A percentile compares a stretch with the other conserved stretches of the same genome.
Evolutionary conservation across 805 yeast genomes (phyloP).

Genomic region (Lachancea nothofagi): DNA sequence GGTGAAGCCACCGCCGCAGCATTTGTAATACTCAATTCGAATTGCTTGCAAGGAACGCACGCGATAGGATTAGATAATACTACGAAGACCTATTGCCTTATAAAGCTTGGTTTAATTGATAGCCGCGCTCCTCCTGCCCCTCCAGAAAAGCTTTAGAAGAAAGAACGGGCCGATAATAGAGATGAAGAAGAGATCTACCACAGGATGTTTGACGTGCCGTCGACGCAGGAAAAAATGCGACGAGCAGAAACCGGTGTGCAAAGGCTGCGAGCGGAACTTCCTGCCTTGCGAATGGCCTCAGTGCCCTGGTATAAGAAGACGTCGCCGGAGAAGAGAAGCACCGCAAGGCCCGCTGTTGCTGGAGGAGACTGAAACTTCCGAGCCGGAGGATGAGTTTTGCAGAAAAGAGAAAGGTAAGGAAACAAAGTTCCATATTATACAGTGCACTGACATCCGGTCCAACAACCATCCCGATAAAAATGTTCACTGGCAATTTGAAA

Average conservation of each 20-base stretch:
- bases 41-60: too few species aligned
- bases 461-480: too few species aligned
- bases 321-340: not conserved
- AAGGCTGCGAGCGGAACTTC: slow-evolving; percentile 58
- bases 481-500: not conserved
- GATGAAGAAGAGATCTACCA: slow-evolving; percentile 47
- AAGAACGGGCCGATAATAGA: too few species aligned
- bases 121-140: too few species aligned
- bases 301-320: slow-evolving; percentile 4
- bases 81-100: too few species aligned
- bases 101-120: too few species aligned
- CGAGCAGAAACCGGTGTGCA: slow-evolving; percentile 60
- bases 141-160: too few species aligned
- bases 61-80: too few species aligned
- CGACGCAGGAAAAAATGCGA: slow-evolving; percentile 74
- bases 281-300: slow-evolving; percentile 66
- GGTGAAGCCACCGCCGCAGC: too few species aligned
- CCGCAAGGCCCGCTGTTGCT: not conserved
- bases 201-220: slow-evolving; percentile 77
- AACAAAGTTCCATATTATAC: not conserved
- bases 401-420: too few species aligned
- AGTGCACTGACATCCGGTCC: not conserved
- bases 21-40: too few species aligned
- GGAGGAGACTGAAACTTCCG: not conserved
- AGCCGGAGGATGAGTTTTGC: not conserved